Conservation (phyloP, 176 grass and related monocot genomes). For the Paspalum notatum region DNA sequence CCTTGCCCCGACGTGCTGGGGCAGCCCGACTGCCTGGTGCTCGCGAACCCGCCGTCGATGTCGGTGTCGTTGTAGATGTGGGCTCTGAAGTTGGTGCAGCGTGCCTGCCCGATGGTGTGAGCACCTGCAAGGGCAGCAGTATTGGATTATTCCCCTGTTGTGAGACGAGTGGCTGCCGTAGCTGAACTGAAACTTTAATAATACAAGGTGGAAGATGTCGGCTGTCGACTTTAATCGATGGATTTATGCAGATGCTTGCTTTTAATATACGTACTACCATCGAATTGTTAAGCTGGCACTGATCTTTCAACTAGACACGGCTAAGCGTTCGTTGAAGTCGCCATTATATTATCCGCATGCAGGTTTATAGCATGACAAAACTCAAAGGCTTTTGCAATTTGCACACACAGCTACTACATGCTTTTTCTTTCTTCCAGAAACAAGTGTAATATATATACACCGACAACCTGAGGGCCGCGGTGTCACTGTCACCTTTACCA, state of each 20-base stretch:
- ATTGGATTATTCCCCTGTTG: too few relatives aligned
- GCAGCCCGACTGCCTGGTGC: conserved; percentile 38
- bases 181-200: too few relatives aligned
- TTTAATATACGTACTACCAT: not conserved
- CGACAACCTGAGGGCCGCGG: not conserved
- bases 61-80: conserved; percentile 75
- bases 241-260: not conserved
- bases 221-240: not conserved
- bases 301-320: not conserved
- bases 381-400: not conserved
- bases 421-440: not conserved
- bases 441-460: not conserved
- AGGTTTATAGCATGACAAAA: not conserved
- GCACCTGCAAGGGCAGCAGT: conserved; percentile 33
- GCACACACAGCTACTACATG: not conserved
- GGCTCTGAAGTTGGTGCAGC: conserved; percentile 62
- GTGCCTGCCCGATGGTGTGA: conserved; percentile 69
- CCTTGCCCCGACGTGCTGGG: conserved; percentile 37
- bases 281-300: not conserved
- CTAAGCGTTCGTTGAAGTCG: not conserved
- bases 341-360: not conserved
- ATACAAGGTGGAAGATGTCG: not conserved
- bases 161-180: too few relatives aligned
- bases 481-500: conserved; percentile 10
- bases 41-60: conserved; percentile 52